Conservation (phyloP, 805 yeast genomes). For the Yamadazyma laniorum region DNA sequence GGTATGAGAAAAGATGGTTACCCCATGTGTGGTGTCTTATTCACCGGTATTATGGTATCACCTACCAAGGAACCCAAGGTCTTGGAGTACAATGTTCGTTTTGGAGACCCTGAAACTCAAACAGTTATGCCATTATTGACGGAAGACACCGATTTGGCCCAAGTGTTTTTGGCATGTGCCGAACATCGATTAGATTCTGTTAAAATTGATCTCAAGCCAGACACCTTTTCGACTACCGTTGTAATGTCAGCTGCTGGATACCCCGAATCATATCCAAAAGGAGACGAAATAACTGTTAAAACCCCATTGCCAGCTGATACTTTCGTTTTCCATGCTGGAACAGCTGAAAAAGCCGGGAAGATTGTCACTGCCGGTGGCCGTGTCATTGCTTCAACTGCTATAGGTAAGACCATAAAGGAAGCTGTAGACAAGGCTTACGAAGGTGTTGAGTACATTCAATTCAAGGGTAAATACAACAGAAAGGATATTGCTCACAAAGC, state of each 20-base stretch:
- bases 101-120: slow-evolving; percentile 99
- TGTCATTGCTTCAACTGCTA: slow-evolving; percentile 92
- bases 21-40: slow-evolving; percentile 94
- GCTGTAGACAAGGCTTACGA: slow-evolving; percentile 84
- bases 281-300: slow-evolving; percentile 71
- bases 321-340: slow-evolving; percentile 94
- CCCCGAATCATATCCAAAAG: slow-evolving; percentile 84
- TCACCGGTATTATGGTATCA: slow-evolving; percentile 92
- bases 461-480: slow-evolving; percentile 78
- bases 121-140: slow-evolving; percentile 86
- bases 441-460: slow-evolving; percentile 76
- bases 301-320: slow-evolving; percentile 53
- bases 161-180: slow-evolving; percentile 88
- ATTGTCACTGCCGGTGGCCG: slow-evolving; percentile 92
- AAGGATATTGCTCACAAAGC: slow-evolving; percentile 96
- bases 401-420: slow-evolving; percentile 67
- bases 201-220: slow-evolving; percentile 48
- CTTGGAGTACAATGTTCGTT: slow-evolving; percentile 94
- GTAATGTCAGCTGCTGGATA: slow-evolving; percentile 97
- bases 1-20: slow-evolving; percentile 95
- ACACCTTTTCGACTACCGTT: slow-evolving; percentile 82
- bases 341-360: slow-evolving; percentile 54
- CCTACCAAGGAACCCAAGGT: slow-evolving; percentile 85
- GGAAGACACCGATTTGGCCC: slow-evolving; percentile 86
- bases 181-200: slow-evolving; percentile 92